Conservation (phyloP, 139 green algal genomes). For the Closterium sp. region DNA sequence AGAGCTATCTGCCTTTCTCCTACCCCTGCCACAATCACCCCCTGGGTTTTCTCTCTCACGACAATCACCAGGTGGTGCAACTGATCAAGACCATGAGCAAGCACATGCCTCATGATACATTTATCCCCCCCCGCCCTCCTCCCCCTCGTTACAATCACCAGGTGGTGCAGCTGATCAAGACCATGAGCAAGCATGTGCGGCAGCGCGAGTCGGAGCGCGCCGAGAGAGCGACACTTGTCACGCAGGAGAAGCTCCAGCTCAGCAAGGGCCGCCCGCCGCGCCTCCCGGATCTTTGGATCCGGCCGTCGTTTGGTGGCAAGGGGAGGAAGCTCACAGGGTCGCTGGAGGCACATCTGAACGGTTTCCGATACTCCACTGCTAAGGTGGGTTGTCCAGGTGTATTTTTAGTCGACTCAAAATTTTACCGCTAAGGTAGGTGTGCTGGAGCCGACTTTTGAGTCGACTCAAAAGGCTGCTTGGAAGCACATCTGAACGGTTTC, state of each 20-base stretch:
- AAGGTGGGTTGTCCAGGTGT: neutral
- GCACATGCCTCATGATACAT: constrained; percentile 51
- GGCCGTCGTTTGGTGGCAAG: constrained; percentile 80
- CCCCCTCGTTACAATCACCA: neutral
- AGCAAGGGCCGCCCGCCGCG: constrained; percentile 51
- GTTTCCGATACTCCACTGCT: constrained; percentile 81
- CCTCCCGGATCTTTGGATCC: constrained; percentile 91
- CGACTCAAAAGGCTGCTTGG: constrained; percentile 57
- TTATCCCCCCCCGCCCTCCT: neutral
- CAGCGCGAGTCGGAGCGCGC: constrained; percentile 85
- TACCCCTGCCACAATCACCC: neutral
- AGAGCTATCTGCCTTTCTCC: neutral
- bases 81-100: constrained; percentile 88
- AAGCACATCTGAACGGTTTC: constrained; percentile 96
- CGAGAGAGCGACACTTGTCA: constrained; percentile 90
- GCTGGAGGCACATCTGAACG: constrained; percentile 93
- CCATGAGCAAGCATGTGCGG: constrained; percentile 71
- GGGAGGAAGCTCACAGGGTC: constrained; percentile 85
- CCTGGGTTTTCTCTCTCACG: neutral
- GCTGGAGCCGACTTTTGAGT: no score
- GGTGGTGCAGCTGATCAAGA: constrained; percentile 89
- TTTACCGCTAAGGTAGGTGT: no score
- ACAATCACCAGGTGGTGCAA: constrained; percentile 63
- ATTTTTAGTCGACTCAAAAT: no score
- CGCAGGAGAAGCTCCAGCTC: constrained; percentile 87